A percentile compares a stretch with the other conserved stretches of the same genome.
Evolutionary conservation across 345 rosid genomes (phyloP).

Genomic region (Citrus hindsii): DNA sequence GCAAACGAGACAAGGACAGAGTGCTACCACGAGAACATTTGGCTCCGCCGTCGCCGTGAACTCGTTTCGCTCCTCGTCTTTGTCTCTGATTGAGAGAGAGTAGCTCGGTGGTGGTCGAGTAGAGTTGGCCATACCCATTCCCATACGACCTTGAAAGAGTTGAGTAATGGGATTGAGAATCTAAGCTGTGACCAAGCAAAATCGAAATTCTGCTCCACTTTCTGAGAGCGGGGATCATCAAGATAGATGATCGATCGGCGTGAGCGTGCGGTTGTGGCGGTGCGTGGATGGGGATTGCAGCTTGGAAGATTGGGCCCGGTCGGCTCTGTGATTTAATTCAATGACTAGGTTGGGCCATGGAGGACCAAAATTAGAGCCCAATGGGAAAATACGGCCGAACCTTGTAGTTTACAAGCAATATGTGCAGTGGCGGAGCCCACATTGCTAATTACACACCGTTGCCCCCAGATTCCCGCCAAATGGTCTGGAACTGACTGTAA

Average conservation of each 20-base stretch:
- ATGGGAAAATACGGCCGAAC: neutral
- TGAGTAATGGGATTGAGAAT: conserved; percentile 5
- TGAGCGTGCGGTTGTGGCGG: neutral
- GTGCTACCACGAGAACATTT: conserved; percentile 43
- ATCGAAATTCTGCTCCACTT: conserved; percentile 9
- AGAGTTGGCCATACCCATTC: conserved; percentile 27
- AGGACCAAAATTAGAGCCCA: neutral
- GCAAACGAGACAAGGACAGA: conserved; percentile 56
- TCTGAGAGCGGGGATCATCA: conserved; percentile 20
- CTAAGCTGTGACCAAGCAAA: neutral
- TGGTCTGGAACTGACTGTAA: neutral
- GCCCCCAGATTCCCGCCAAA: conserved; percentile 28
- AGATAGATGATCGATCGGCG: conserved; percentile 19
- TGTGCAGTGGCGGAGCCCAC: no score
- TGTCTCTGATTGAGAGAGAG: conserved; percentile 34
- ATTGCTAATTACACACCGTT: neutral
- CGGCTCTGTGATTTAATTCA: neutral
- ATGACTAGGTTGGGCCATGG: no score
- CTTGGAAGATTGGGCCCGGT: neutral
- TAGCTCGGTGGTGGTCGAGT: conserved; percentile 30
- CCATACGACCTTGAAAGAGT: conserved; percentile 13
- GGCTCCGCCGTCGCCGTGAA: conserved; percentile 31
- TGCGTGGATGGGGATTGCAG: neutral
- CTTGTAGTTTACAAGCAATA: neutral
- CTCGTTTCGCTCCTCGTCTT: conserved; percentile 21